Conservation (phyloP, 2,329 filamentous ascomycete genomes). For the Scortechinia acanthostroma region DNA sequence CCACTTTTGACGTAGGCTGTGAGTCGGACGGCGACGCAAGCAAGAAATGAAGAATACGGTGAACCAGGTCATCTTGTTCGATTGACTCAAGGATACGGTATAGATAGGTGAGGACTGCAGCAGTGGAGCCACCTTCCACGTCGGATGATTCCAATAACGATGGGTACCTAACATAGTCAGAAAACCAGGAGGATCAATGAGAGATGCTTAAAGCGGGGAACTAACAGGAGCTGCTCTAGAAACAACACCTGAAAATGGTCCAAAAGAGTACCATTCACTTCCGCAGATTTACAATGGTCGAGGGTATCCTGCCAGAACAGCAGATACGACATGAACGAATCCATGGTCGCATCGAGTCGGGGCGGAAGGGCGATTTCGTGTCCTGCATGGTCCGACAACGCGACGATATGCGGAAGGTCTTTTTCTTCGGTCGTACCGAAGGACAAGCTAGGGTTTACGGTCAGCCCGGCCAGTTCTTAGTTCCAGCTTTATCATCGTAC, state of each 20-base stretch:
- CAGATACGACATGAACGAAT: slow-evolving; percentile 67
- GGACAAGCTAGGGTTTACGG: neutral
- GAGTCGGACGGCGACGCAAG: neutral
- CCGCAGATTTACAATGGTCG: slow-evolving; percentile 64
- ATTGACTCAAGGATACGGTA: neutral
- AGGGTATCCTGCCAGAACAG: slow-evolving; percentile 73
- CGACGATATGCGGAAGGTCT: slow-evolving; percentile 4
- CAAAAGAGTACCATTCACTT: slow-evolving; percentile 64
- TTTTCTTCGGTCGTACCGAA: neutral
- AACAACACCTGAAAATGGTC: slow-evolving; percentile 72
- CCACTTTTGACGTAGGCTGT: neutral
- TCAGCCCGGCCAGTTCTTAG: no score
- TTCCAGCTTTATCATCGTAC: slow-evolving; percentile 6
- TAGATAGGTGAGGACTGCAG: neutral
- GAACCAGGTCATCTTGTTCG: slow-evolving; percentile 1
- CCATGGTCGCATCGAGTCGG: slow-evolving; percentile 20
- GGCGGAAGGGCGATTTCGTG: neutral
- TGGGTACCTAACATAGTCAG: neutral
- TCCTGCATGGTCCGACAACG: slow-evolving; percentile 5
- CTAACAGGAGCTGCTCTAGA: slow-evolving; percentile 67
- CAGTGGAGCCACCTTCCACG: neutral
- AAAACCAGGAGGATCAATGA: neutral
- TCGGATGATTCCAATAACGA: neutral
- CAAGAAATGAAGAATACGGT: slow-evolving; percentile 1
- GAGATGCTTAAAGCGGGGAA: no score